Percentiles rank a stretch among this genome's conserved stretches.
Evolutionary conservation across 257 asterid species (phyloP).

Genomic region (Przewalskia tangutica): DNA sequence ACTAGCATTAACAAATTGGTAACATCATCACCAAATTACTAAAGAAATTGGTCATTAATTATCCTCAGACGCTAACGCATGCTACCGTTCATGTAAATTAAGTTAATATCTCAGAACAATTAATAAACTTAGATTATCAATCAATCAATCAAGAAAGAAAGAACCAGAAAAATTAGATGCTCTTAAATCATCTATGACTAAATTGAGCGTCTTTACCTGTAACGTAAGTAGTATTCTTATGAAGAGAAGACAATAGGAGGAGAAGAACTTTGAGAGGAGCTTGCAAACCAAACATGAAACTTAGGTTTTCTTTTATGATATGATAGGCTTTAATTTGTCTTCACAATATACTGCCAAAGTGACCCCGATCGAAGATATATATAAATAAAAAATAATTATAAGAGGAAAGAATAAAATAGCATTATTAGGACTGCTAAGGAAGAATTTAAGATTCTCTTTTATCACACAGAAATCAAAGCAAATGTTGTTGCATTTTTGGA

Average conservation of each 20-base stretch:
- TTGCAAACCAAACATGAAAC: neutral
- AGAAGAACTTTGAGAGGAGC: neutral
- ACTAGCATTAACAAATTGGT: neutral
- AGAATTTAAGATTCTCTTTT: conserved; percentile 32
- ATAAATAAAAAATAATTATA: neutral
- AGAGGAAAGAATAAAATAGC: conserved; percentile 12
- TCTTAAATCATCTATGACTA: too few species aligned
- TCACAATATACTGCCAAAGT: neutral
- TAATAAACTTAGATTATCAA: neutral
- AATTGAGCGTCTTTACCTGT: neutral
- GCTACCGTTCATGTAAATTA: neutral
- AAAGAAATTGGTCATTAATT: neutral
- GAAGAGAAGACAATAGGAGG: neutral
- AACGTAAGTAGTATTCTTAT: neutral
- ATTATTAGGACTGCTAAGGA: conserved; percentile 10
- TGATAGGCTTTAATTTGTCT: neutral
- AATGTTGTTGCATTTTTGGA: conserved; percentile 24
- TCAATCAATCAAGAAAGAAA: neutral
- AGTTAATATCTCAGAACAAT: neutral
- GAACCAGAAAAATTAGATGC: neutral
- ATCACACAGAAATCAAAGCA: conserved; percentile 64
- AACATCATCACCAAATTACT: too few species aligned
- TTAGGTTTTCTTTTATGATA: neutral
- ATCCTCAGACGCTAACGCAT: neutral
- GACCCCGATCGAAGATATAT: neutral